Evolutionary conservation across 805 yeast genomes (phyloP), one percentile per base, ranked within the genome.

Genomic region (Kregervanrija pseudodelftensis): DNA sequence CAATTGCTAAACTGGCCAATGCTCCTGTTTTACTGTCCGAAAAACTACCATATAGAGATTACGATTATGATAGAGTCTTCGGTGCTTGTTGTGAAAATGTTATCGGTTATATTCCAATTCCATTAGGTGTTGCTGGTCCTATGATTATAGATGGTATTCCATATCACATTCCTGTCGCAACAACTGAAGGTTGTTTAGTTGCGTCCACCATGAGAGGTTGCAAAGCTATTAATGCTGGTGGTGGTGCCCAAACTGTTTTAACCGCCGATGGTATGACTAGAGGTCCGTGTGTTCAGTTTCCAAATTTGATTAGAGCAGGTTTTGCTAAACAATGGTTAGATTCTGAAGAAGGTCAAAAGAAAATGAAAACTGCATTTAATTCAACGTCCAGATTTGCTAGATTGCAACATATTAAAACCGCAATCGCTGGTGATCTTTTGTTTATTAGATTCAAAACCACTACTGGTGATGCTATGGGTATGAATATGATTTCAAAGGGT

Each of bases 381-480:
- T 87, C 96, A 5, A 93, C 99, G 14, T 90, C 98, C 13, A 78
- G 99, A 68, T 93, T 93, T 69, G 99, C 99, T 13, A 80, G 96
- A 60, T 76, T 93, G 58, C 95, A 86, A 65, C 85, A 85, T 55
- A 72, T 91, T 52, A 85, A 88, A 65, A 88, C 97, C 13, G 95
- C 98, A 3, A 72, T 91, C 64, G 99, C 99, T 13, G 99, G 99
- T 30, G 84, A 84, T 40, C 72, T 85, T 55, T 72, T 93, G 56
- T 93, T 78, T 59, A 83, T 93, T 56, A 80, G 99, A 60, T 93
- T 93, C 73, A 80, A 90, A 63, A 95, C 99, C n/a, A 89, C 96
- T 35, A 93, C 99, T 14, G 99, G 99, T 66, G 99, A 93, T 71
- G 99, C 99, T 14, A 93, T 93, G 99, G 99, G 99, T 52, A 93